phyloP scores from a whole-genome alignment of 23 red algal genomes.

The Gracilaria domingensis region DNA sequence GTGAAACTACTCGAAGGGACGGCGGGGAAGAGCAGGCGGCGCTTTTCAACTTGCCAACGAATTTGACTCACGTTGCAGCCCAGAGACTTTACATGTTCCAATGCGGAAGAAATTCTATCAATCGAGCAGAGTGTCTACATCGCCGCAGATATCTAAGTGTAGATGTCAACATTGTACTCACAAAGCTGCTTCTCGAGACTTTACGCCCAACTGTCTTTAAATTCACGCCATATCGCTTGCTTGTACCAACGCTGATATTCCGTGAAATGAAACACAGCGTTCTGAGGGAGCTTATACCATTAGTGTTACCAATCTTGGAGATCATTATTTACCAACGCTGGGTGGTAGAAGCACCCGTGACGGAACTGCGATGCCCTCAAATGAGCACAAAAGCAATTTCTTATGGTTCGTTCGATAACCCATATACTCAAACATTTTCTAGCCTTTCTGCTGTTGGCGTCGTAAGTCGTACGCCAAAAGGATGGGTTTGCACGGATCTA shows the following conservation, averaged over 20 bases:
- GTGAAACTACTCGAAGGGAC: conserved; percentile 24
- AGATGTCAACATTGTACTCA: conserved; percentile 1
- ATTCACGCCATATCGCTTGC: neutral
- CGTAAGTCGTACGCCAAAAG: conserved; percentile 15
- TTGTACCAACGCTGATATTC: neutral
- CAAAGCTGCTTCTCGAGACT: conserved; percentile 10
- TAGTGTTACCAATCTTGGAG: neutral
- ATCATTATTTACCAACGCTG: conserved; percentile 21
- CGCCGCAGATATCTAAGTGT: neutral
- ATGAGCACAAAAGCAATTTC: conserved; percentile 24
- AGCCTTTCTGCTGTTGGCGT: neutral
- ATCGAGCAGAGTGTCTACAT: conserved; percentile 11
- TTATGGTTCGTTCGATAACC: conserved; percentile 34
- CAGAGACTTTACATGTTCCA: conserved; percentile 27
- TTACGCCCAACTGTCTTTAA: neutral
- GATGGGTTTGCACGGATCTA: conserved; percentile 22
- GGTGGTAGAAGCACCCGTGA: conserved; percentile 2
- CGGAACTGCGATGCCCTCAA: neutral
- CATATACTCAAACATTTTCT: conserved; percentile 14
- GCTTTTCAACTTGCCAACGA: conserved; percentile 7
- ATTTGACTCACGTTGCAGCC: conserved; percentile 10
- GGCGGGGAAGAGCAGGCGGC: conserved; percentile 29
- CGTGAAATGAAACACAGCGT: neutral
- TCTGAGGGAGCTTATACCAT: neutral
- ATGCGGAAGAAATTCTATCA: conserved; percentile 24